A percentile compares a stretch with the other conserved stretches of the same genome.
These are phyloP conservation scores for Hyphodiscus hymeniophilus DNA, from an alignment of 495 filamentous ascomycete species.

Conservation along the genomic window DNA sequence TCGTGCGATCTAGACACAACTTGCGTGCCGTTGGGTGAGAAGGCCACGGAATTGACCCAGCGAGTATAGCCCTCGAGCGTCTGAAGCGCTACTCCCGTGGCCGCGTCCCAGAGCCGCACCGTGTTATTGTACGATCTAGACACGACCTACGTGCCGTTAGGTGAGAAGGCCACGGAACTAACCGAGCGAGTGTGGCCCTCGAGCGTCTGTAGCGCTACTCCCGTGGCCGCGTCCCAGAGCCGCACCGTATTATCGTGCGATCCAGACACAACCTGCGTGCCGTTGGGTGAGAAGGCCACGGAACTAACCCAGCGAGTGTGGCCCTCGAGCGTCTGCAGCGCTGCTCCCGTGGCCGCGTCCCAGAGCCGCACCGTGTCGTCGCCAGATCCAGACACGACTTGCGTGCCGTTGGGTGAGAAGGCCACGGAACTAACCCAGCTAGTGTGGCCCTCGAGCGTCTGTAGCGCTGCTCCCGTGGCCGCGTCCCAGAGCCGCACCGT, in stretches of 20 bases:
- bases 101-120: conserved; percentile 28
- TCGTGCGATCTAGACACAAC: conserved; percentile 14
- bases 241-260: conserved; percentile 13
- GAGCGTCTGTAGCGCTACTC: conserved; percentile 21
- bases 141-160: conserved; percentile 25
- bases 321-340: conserved; percentile 14
- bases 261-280: conserved; percentile 12
- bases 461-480: too few relatives aligned
- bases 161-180: conserved; percentile 17
- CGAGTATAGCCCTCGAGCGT: conserved; percentile 13
- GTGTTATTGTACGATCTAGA: conserved; percentile 27
- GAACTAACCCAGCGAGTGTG: conserved; percentile 8
- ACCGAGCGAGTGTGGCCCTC: conserved; percentile 20
- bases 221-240: conserved; percentile 21
- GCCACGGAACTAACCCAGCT: conserved; percentile 18
- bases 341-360: conserved; percentile 12
- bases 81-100: conserved; percentile 4
- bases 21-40: conserved; percentile 11
- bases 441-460: conserved; percentile 23
- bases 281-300: conserved; percentile 11
- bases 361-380: conserved; percentile 32
- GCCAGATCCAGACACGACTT: conserved; percentile 25
- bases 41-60: conserved; percentile 9
- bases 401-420: conserved; percentile 21
- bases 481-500: too few relatives aligned